Evolutionary conservation across 176 grass and related monocot species (phyloP), one percentile per base, ranked within the genome.

Genomic region (Pontederia crassipes): DNA sequence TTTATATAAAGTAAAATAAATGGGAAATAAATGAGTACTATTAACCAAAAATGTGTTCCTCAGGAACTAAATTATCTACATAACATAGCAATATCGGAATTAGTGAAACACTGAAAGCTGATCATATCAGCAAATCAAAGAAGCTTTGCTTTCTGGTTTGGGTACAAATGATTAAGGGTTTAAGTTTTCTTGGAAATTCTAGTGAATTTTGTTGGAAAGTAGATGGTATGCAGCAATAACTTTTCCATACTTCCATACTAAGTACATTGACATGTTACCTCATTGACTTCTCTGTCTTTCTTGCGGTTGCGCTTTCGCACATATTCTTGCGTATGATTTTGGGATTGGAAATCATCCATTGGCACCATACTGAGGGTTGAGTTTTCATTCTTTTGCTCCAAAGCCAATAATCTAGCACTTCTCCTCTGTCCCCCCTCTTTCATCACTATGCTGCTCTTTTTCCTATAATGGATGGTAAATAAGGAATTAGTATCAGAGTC

Each of bases 351-450:
- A 12, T 71, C 62, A 79, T 89, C 81, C 14, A 76, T 61, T 27
- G 77, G 18, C 15, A 54, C n/a, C 16, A 46, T 61, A 27, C 67
- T 48, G 48, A 62, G 67, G 13, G 50, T 35, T 10, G 54, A 26
- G 0, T 78, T 78, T 46, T 77, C 78, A 20, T 78, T 78, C 78
- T 79, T 89, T 55, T 82, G 62, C 68, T 79, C 81, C 10, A 89
- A 78, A 64, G 77, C 77, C 55, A 76, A 17, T 61, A 85, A 58
- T 54, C 86, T 89, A 9, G 82, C 82, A 57, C 86, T 89, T 67
- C 86, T 74, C 55, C 77, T 79, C 66, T 89, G 84, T 67, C 81
- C 81, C 79, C 70, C 77, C 68, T 69, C 56, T n/a, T 12, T 28
- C 3, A 46, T 45, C 45, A 35, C 54, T 27, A 17, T 6, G 11